Evolutionary conservation across 306 rosid genomes (phyloP), one percentile per base, ranked within the genome.

Genomic region (Arachis stenosperma): DNA sequence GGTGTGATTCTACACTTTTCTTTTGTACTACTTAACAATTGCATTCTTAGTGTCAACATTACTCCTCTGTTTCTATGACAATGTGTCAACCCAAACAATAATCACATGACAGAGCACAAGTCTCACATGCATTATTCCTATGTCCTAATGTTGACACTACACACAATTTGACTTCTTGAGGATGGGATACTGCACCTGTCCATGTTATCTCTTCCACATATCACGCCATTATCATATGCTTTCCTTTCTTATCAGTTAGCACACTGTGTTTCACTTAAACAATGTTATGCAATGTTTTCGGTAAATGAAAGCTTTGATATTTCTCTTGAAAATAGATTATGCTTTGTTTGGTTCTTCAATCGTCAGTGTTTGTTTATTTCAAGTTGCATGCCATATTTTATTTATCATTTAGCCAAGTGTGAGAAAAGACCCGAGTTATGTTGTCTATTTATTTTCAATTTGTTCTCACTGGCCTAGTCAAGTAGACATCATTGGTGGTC

Each of bases 271-370:
- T 50, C 54, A 13, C 5, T 50, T 13, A 13, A 50, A 50, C 54
- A 50, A 36, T 2, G 48, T 37, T 27, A 36, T 33, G 48, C 47
- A 6, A 47, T 41, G 22, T 2, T 52, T 59, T 71, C 13, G 6
- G 14, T 68, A 15, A 60, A n/a, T 54, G 9, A 29, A 10, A 50
- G 15, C 57, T 72, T 65, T 58, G 30, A 43, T 41, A 53, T 61
- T 50, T 40, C 17, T 15, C 42, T 11, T 15, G 27, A 13, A 50
- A 50, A 50, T 10, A 17, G 10, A 27, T 61, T 2, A 29, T 65
- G 37, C 12, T 6, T 30, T 7, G 8, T 40, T 13, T 15, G 47
- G 12, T 42, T 80, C 42, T 41, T 50, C 5, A 1, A 58, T 53
- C 15, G 17, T 17, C 17, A 17, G 17, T 17, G 17, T 17, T 17